phyloP scores from a whole-genome alignment of 1,284 basidiomycete genomes.

The Gomphus bonarii region DNA sequence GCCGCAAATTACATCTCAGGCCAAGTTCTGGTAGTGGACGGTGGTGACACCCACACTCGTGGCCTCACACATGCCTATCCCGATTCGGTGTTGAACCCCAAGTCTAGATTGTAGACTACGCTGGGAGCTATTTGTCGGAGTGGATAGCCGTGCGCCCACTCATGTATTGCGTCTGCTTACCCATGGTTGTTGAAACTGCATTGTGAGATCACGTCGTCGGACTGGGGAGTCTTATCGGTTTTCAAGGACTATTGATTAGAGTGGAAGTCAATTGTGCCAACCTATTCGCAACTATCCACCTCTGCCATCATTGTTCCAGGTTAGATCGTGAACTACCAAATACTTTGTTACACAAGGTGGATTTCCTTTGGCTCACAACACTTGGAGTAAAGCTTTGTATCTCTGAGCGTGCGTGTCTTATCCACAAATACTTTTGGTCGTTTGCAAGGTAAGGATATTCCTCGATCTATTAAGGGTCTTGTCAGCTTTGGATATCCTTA shows the following conservation, averaged over 20 bases:
- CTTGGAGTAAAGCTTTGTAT: neutral
- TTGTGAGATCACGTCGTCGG: neutral
- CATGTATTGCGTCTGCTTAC: neutral
- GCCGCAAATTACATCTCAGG: constrained; percentile 80
- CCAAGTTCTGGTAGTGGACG: constrained; percentile 59
- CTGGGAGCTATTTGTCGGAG: neutral
- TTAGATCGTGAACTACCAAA: neutral
- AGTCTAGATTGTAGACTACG: constrained; percentile 1
- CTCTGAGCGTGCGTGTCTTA: neutral
- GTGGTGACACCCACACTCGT: constrained; percentile 49
- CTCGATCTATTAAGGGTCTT: neutral
- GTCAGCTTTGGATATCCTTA: neutral
- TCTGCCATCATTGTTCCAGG: neutral
- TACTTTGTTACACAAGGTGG: neutral
- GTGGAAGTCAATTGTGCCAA: neutral
- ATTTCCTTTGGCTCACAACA: neutral
- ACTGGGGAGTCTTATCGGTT: neutral
- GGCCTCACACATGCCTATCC: constrained; percentile 49
- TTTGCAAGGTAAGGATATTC: neutral
- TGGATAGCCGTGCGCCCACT: neutral
- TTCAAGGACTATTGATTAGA: neutral
- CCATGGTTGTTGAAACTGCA: neutral
- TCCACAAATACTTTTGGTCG: neutral
- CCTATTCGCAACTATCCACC: neutral
- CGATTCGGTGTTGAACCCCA: constrained; percentile 37